These are phyloP conservation scores for Tuber microsphaerosporum DNA, from an alignment of 495 filamentous ascomycete species.

Conservation along the genomic window DNA sequence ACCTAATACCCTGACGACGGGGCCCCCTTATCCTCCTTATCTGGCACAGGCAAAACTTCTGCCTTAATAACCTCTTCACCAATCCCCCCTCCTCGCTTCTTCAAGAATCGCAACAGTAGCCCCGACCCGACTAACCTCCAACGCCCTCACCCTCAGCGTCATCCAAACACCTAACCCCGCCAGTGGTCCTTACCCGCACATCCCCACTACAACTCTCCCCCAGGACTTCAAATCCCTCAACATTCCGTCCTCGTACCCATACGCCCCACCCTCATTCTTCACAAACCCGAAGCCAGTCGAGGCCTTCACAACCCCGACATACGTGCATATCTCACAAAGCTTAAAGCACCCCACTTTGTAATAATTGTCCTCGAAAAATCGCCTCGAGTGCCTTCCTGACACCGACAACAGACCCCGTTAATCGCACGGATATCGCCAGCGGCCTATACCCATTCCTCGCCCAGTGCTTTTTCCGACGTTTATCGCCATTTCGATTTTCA, in stretches of 20 bases:
- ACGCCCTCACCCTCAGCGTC: slow-evolving; percentile 43
- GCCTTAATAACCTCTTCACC: slow-evolving; percentile 41
- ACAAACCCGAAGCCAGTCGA: slow-evolving; percentile 55
- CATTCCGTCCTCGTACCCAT: slow-evolving; percentile 51
- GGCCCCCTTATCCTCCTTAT: neutral
- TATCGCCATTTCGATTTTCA: slow-evolving; percentile 56
- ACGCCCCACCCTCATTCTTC: slow-evolving; percentile 48
- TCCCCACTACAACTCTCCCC: slow-evolving; percentile 44
- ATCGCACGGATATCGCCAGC: slow-evolving; percentile 48
- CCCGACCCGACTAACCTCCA: slow-evolving; percentile 49
- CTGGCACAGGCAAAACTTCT: slow-evolving; percentile 24
- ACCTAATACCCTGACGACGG: neutral
- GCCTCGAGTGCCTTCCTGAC: slow-evolving; percentile 43
- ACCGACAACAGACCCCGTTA: slow-evolving; percentile 45
- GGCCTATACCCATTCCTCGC: slow-evolving; percentile 54
- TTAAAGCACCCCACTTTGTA: slow-evolving; percentile 46
- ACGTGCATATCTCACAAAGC: slow-evolving; percentile 51
- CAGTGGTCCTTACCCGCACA: slow-evolving; percentile 54
- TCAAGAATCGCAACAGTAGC: slow-evolving; percentile 52
- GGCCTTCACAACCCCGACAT: slow-evolving; percentile 51
- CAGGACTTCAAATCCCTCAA: slow-evolving; percentile 49
- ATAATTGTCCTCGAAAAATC: slow-evolving; percentile 55
- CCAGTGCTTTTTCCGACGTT: slow-evolving; percentile 53
- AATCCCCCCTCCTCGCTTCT: slow-evolving; percentile 49
- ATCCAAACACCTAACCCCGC: slow-evolving; percentile 50